Percentiles rank a stretch among this genome's conserved stretches.
phyloP scores from a whole-genome alignment of 2,329 filamentous ascomycete species.

The Clonostachys rosea region DNA sequence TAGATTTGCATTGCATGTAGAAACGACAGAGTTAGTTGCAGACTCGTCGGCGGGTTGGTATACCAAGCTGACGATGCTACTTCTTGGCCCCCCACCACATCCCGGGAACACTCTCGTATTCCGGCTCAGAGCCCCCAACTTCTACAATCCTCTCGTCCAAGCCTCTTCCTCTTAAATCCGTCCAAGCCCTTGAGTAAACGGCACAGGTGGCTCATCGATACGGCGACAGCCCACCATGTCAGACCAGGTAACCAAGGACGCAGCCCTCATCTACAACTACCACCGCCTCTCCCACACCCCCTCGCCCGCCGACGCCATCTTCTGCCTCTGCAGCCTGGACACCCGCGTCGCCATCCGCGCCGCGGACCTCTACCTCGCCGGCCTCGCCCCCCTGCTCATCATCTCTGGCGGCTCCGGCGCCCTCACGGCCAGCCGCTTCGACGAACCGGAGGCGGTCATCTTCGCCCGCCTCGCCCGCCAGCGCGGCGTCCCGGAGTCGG shows the following conservation, averaged over 20 bases:
- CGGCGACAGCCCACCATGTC: too few species aligned
- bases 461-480: conserved; percentile 32
- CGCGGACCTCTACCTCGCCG: conserved; percentile 33
- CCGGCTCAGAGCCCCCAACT: too few species aligned
- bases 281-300: conserved; percentile 22
- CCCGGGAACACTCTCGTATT: too few species aligned
- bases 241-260: conserved; percentile 16
- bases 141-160: too few species aligned
- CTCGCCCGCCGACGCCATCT: conserved; percentile 30
- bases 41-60: too few species aligned
- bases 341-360: conserved; percentile 34
- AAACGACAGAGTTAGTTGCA: too few species aligned
- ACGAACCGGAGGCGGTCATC: conserved; percentile 32
- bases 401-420: conserved; percentile 36
- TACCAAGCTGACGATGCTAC: too few species aligned
- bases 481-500: conserved; percentile 30
- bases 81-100: too few species aligned
- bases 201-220: too few species aligned
- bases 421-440: conserved; percentile 31
- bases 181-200: too few species aligned
- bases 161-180: too few species aligned
- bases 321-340: conserved; percentile 42
- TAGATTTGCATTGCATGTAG: too few species aligned
- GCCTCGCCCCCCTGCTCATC: conserved; percentile 29
- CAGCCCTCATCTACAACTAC: conserved; percentile 34